phyloP scores from a whole-genome alignment of 305 asterid species.

The Fraxinus albicans region DNA sequence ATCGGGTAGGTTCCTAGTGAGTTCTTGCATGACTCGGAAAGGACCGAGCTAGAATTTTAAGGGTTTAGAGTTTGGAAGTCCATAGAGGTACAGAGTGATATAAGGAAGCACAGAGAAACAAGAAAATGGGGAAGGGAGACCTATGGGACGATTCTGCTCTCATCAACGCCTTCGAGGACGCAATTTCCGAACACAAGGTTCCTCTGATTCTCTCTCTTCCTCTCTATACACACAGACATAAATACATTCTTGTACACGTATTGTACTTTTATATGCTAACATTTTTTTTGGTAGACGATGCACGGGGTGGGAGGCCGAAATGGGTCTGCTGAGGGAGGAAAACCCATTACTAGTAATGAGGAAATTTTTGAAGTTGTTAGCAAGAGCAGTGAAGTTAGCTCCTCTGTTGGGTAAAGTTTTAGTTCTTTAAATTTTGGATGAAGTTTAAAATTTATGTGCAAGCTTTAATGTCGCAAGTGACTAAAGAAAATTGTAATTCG shows the following conservation, averaged over 20 bases:
- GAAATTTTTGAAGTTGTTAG: conserved; percentile 19
- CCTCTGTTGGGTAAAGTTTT: conserved; percentile 27
- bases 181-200: conserved; percentile 63
- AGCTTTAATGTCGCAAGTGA: not conserved
- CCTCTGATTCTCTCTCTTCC: not conserved
- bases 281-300: conserved; percentile 37
- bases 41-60: not conserved
- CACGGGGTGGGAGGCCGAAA: conserved; percentile 27
- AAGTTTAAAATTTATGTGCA: not conserved
- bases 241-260: not conserved
- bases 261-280: not conserved
- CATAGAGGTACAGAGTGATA: not conserved
- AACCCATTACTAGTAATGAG: conserved; percentile 16
- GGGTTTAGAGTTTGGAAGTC: not conserved
- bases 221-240: not conserved
- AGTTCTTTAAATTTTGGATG: not conserved
- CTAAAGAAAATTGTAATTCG: not conserved
- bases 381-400: conserved; percentile 21
- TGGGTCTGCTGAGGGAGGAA: conserved; percentile 20
- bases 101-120: not conserved
- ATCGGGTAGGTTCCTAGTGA: not conserved
- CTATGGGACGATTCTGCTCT: conserved; percentile 82
- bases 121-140: conserved; percentile 53
- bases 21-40: not conserved
- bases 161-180: conserved; percentile 58